Conservation (phyloP, 1,284 basidiomycete genomes). For the Leccinum griseonigrum region DNA sequence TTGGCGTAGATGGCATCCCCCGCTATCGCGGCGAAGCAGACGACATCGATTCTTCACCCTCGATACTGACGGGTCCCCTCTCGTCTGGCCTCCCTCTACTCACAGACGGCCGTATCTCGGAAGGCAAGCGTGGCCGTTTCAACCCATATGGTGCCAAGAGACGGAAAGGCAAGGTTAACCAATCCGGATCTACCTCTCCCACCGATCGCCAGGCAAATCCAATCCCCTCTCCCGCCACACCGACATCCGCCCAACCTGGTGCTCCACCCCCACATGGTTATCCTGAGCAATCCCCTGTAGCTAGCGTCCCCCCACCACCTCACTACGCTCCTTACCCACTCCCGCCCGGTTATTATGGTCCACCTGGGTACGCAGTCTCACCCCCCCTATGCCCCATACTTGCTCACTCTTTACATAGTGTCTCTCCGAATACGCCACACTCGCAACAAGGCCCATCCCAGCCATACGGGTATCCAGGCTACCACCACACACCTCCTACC, state of each 20-base stretch:
- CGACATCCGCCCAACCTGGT: slow-evolving; percentile 26
- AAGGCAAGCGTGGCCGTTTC: slow-evolving; percentile 52
- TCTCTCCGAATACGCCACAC: slow-evolving; percentile 22
- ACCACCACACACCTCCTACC: slow-evolving; percentile 18
- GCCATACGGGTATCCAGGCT: slow-evolving; percentile 29
- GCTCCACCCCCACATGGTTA: slow-evolving; percentile 26
- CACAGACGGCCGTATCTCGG: slow-evolving; percentile 40
- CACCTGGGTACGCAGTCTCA: slow-evolving; percentile 21
- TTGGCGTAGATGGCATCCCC: slow-evolving; percentile 77
- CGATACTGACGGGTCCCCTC: slow-evolving; percentile 47
- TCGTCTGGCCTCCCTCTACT: slow-evolving; percentile 54
- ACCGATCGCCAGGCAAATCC: slow-evolving; percentile 27
- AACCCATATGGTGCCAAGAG: slow-evolving; percentile 48
- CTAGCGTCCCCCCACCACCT: slow-evolving; percentile 21
- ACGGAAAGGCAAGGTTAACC: slow-evolving; percentile 31
- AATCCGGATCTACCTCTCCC: slow-evolving; percentile 29
- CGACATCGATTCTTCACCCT: slow-evolving; percentile 51
- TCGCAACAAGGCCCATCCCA: slow-evolving; percentile 25
- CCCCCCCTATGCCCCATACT: neutral
- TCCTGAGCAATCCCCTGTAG: slow-evolving; percentile 24
- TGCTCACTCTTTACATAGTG: slow-evolving; percentile 18
- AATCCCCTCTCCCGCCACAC: slow-evolving; percentile 32
- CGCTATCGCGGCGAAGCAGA: slow-evolving; percentile 81
- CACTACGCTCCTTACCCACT: slow-evolving; percentile 30
- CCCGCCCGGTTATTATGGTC: slow-evolving; percentile 25